Base-by-base conservation (phyloP, 208 protist species). In the Trypanosoma congolense region DNA sequence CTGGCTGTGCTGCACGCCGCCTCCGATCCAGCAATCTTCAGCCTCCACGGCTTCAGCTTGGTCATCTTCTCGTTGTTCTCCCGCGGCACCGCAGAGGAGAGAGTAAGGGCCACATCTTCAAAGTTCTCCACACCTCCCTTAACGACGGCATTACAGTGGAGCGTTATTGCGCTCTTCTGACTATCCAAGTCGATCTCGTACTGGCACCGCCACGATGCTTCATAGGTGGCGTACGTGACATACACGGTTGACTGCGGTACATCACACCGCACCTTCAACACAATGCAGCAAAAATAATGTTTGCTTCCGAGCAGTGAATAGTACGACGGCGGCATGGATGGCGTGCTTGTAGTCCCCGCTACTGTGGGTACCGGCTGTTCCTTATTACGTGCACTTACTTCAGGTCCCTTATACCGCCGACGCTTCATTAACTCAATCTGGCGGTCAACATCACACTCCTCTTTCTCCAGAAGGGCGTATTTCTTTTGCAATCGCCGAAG, bases 121-220 rank as follows among this genome's bases (percentile, higher is more conserved):
- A 74, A 49, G 16, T 65, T 28, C 26, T 74, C 68, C 33, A 28
- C 61, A 21, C 38, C 42, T 0, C 51, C 38, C 3, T 18, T 31
- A 29, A 74, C 55, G 28, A 51, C 42, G 19, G 61, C 68, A 36
- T 65, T 74, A 55, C 70, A 74, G 45, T 40, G 42, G 22, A 70
- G 33, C 16, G 44, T 49, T 31, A 74, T 9, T 35, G 10, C 14
- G 9, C 36, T n/a, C 19, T 22, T 38, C 2, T 38, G 42, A 26
- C 52, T 64, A 41, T 68, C 26, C 4, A 70, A 47, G 30, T 16
- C 38, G 4, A 70, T 42, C n/a, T 70, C 61, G 25, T 74, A 74
- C 40, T 64, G 47, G 4, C 36, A 54, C 6, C 38, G 24, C 68
- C 68, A 74, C 3, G 29, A 49, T 4, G 51, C 50, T 16, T 35